Conservation (phyloP, 208 protist species). For the Balamuthia mandrillaris region DNA sequence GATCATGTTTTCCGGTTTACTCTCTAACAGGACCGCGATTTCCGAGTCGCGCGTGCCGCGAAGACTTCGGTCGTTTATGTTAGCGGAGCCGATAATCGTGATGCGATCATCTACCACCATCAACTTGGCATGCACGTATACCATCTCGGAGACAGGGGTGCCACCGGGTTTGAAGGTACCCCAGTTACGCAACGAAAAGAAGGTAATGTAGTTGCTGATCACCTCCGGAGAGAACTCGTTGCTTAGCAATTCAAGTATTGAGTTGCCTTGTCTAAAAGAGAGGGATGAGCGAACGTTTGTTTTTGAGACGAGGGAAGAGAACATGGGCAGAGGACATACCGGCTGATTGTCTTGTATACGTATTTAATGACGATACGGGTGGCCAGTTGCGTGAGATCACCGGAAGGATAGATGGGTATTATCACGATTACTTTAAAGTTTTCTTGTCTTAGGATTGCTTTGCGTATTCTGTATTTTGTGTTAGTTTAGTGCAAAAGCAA, state of each 20-base stretch:
- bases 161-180: neutral
- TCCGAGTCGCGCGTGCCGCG: constrained; percentile 46
- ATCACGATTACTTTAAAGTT: constrained; percentile 46
- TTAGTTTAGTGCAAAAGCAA: neutral
- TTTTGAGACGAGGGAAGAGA: no score
- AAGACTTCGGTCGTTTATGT: constrained; percentile 62
- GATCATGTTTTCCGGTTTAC: neutral
- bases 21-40: constrained; percentile 45
- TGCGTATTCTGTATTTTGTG: neutral
- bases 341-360: neutral
- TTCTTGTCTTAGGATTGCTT: neutral
- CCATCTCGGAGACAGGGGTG: neutral
- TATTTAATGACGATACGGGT: constrained; percentile 53
- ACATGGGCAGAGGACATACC: no score
- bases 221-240: constrained; percentile 43
- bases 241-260: neutral
- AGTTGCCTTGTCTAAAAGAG: neutral
- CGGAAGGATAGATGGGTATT: constrained; percentile 41
- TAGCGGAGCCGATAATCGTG: constrained; percentile 55
- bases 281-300: no score
- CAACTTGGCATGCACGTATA: constrained; percentile 62
- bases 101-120: constrained; percentile 61
- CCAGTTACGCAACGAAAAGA: constrained; percentile 36
- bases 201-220: constrained; percentile 45
- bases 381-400: constrained; percentile 1